Evolutionary conservation across 352 stramenopile species (phyloP), one percentile per base, ranked within the genome.

Genomic region (Phytophthora citrophthora): DNA sequence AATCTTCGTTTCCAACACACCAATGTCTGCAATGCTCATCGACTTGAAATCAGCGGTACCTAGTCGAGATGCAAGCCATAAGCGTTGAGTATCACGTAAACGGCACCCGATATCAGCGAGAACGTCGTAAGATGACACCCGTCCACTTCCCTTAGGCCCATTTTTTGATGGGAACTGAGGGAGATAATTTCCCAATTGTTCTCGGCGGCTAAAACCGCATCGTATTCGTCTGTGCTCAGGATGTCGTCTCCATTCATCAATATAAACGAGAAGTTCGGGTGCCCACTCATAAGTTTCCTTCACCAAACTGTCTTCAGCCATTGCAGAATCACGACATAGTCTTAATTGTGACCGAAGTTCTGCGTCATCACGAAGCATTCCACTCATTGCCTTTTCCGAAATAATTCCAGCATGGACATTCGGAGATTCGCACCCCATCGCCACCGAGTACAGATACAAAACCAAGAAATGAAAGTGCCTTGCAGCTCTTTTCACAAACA

Each of bases 381-480:
- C 52, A 23, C 43, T 61, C 16, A 40, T 36, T 16, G 66, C 62
- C 41, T 65, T 64, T 15, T 76, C 54, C 1, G 55, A 56, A 58
- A 77, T 64, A 26, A 68, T 58, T 0, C 45, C 61, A 47, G 55
- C 68, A 27, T 72, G 26, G 2, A 57, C 55, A 39, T 70, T 53
- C 11, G 52, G 18, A 3, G 26, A 47, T 12, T 59, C 72, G 48
- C 77, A 67, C 0, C 46, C 56, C 75, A 86, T 83, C 5, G 72
- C 70, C 10, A 82, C 57, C 6, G 74, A 56, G 53, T 86, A 84
- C 41, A 86, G 50, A 52, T 77, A 62, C 27, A 84, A 64, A 46
- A 86, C 52, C 29, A 81, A 64, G 38, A 63, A 68, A 48, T 86
- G 75, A 34, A 86, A 82, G 24, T 84, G 75, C 26, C 67, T 47